Percentiles rank a stretch among this genome's conserved stretches.
Evolutionary conservation across 305 asterid species (phyloP).

Genomic region (Ajuga reptans): DNA sequence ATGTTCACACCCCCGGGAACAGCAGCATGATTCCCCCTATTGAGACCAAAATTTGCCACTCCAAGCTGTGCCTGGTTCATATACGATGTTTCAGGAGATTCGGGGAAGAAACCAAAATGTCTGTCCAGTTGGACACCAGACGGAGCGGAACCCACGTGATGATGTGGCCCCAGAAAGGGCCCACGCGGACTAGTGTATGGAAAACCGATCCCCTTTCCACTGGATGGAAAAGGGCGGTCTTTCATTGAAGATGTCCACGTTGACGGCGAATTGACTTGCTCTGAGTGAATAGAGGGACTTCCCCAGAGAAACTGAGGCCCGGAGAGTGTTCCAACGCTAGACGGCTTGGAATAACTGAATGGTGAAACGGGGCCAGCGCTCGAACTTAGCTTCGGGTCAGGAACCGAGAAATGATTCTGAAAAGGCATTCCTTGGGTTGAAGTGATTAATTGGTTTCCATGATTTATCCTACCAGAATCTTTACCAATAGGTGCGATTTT

Average conservation of each 20-base stretch:
- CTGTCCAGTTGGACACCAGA: slow-evolving; percentile 69
- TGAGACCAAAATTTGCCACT: slow-evolving; percentile 35
- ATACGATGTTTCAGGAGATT: slow-evolving; percentile 73
- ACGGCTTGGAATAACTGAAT: slow-evolving; percentile 48
- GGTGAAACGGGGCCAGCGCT: slow-evolving; percentile 54
- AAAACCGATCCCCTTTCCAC: slow-evolving; percentile 44
- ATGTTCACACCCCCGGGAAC: slow-evolving; percentile 43
- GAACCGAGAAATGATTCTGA: slow-evolving; percentile 36
- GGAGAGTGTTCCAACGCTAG: slow-evolving; percentile 69
- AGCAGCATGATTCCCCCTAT: slow-evolving; percentile 39
- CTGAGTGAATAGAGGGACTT: slow-evolving; percentile 60
- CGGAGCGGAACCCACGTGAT: slow-evolving; percentile 82
- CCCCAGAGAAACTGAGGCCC: slow-evolving; percentile 96
- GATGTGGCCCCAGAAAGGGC: slow-evolving; percentile 46
- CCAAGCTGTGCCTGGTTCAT: slow-evolving; percentile 45
- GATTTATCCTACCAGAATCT: slow-evolving; percentile 53
- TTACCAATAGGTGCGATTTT: slow-evolving; percentile 79
- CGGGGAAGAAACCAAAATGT: slow-evolving; percentile 69
- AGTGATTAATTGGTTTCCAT: slow-evolving; percentile 24
- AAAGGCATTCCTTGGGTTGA: slow-evolving; percentile 28
- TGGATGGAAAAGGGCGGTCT: slow-evolving; percentile 41
- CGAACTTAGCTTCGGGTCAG: slow-evolving; percentile 41
- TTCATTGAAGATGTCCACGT: slow-evolving; percentile 53
- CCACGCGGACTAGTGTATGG: slow-evolving; percentile 48
- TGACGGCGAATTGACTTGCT: slow-evolving; percentile 54